Base-by-base conservation (phyloP, 352 stramenopile species). In the Sclerospora graminicola region DNA sequence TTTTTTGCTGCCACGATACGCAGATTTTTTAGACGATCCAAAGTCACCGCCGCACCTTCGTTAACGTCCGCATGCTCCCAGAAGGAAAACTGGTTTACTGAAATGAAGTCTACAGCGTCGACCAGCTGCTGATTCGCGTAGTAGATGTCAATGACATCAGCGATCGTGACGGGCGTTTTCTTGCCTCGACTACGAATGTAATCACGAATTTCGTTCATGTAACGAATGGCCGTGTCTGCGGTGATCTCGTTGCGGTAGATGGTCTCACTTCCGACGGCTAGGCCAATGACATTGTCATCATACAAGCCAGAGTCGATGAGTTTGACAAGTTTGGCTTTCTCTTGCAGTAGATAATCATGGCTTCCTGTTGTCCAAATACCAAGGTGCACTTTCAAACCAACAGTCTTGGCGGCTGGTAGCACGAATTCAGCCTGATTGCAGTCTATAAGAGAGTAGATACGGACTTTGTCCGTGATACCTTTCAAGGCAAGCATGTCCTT, bases 11-110 rank as follows among this genome's bases (percentile, higher is more conserved):
- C 66, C 20, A 58, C 14, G 9, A 58, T 32, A 26, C 73, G 69
- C 10, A 84, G 54, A 23, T 54, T 62, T 28, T 66, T 65, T 5
- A 85, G 65, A 8, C 69, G 71, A 38, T 84, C 70, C 1, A 90
- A 63, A 19, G 68, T 74, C 7, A 60, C 51, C 5, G 63, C 47
- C 7, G 52, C 50, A 11, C 45, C 75, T n/a, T 85, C 69, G 11
- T 66, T 70, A 10, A 75, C 45, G 30, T 82, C 59, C 5, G 41
- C 45, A 4, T 45, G 37, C 33, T 87, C 75, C 78, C 78, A 90
- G 53, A 83, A 83, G 9, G 72, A 76, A 40, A 90, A 90, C 53
- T 90, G 69, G 61, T 88, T 90, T 27, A 84, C 63, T 14, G 67
- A 79, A 14, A 86, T 48, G 41, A 72, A 70, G 42, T 90, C 78